These are phyloP conservation scores for Aspergillus neoniger DNA, from an alignment of 2,329 filamentous ascomycete species.

Conservation along the genomic window DNA sequence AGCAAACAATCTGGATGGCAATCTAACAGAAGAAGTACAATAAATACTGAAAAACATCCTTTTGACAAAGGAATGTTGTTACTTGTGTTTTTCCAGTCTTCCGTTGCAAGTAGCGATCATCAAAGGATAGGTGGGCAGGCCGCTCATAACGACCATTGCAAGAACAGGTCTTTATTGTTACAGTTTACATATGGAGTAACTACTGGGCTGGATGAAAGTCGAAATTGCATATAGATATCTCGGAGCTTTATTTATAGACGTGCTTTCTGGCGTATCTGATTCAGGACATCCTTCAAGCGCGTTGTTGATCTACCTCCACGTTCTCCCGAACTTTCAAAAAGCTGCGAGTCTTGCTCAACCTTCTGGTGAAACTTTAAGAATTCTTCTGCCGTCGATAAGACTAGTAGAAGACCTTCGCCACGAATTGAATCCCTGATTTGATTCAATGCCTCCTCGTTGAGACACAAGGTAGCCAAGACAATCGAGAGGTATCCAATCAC, in stretches of 20 bases:
- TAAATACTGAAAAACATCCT: background rate
- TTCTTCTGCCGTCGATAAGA: slow-evolving; percentile 62
- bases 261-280: slow-evolving; percentile 35
- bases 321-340: slow-evolving; percentile 50
- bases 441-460: slow-evolving; percentile 52
- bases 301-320: slow-evolving; percentile 55
- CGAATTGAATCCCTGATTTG: slow-evolving; percentile 49
- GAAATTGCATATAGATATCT: background rate
- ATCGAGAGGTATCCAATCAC: slow-evolving; percentile 84
- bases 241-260: background rate
- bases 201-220: background rate
- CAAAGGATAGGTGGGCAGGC: too few relatives aligned
- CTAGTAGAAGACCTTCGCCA: slow-evolving; percentile 49
- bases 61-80: too few relatives aligned
- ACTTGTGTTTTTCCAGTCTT: too few relatives aligned
- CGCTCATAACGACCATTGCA: too few relatives aligned
- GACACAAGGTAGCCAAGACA: slow-evolving; percentile 76
- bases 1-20: background rate
- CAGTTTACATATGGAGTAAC: too few relatives aligned
- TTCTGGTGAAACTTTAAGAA: slow-evolving; percentile 63
- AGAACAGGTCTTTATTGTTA: too few relatives aligned
- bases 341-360: slow-evolving; percentile 53
- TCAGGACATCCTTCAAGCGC: slow-evolving; percentile 56
- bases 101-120: too few relatives aligned
- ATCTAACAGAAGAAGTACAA: background rate